A percentile compares a stretch with the other conserved stretches of the same genome.
Conservation (phyloP, 2,329 filamentous ascomycete species). For the Microsporum ferrugineum region DNA sequence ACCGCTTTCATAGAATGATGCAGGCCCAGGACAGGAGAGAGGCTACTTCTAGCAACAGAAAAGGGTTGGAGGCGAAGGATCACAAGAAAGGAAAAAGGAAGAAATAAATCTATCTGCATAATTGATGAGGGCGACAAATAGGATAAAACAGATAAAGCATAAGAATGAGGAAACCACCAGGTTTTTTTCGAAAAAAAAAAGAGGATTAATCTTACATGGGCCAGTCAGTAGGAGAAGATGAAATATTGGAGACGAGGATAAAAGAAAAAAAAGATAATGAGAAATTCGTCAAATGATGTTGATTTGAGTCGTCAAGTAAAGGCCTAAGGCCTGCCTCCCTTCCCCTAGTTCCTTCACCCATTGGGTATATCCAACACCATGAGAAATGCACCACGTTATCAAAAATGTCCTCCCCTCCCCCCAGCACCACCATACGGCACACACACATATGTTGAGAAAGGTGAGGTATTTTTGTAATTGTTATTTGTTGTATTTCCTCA, state of each 20-base stretch:
- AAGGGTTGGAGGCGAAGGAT: not conserved
- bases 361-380: constrained; percentile 34
- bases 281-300: constrained; percentile 4
- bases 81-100: not conserved
- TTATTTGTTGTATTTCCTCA: not conserved
- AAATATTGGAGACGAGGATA: not conserved
- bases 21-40: not conserved
- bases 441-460: not conserved
- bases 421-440: not conserved
- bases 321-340: constrained; percentile 3
- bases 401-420: not conserved
- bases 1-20: not conserved
- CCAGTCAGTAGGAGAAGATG: not conserved
- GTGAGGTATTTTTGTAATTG: not conserved
- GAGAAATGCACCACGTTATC: constrained; percentile 25
- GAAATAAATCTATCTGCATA: constrained; percentile 1
- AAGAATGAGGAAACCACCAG: not conserved
- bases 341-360: constrained; percentile 9
- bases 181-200: not conserved
- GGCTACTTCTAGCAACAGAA: not conserved
- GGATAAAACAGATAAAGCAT: not conserved
- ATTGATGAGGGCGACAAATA: not conserved
- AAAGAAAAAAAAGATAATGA: not conserved
- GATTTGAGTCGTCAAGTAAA: constrained; percentile 5
- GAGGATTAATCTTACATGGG: constrained; percentile 2